phyloP scores from a whole-genome alignment of 441 rosid genomes.

The Biscutella auriculata region DNA sequence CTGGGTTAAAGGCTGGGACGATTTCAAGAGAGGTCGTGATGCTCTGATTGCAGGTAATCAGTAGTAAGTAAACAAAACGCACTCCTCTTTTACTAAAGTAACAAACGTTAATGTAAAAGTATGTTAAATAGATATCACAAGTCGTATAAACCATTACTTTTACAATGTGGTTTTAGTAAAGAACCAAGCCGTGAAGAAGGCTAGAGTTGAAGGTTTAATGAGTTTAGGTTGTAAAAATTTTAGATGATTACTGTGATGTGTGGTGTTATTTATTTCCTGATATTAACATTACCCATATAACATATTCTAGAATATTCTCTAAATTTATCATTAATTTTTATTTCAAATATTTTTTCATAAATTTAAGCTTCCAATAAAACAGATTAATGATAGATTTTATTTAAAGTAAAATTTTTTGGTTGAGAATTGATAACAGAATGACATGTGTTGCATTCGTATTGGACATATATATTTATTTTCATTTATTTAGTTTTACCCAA shows the following conservation, averaged over 20 bases:
- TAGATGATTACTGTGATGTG: not conserved
- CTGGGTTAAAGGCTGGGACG: slow-evolving; percentile 31
- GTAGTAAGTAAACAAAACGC: slow-evolving; percentile 5
- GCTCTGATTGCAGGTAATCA: slow-evolving; percentile 24
- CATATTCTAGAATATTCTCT: too few species aligned
- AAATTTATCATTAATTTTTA: too few species aligned
- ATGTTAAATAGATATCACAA: not conserved
- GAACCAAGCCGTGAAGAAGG: not conserved
- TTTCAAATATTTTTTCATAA: too few species aligned
- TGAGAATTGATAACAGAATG: too few species aligned
- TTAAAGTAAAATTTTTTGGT: too few species aligned
- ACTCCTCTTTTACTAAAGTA: not conserved
- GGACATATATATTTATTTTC: too few species aligned
- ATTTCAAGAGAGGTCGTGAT: slow-evolving; percentile 29
- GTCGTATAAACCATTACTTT: not conserved
- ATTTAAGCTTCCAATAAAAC: too few species aligned
- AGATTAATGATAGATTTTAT: too few species aligned
- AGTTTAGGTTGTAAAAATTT: not conserved
- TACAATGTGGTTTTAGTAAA: slow-evolving; percentile 4
- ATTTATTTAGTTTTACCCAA: too few species aligned
- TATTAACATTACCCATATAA: too few species aligned
- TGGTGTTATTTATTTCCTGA: too few species aligned
- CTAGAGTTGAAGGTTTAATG: not conserved
- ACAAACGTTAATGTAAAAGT: not conserved
- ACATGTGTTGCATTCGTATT: too few species aligned